phyloP scores from a whole-genome alignment of 2,329 filamentous ascomycete species.

The Macrophomina tecta region DNA sequence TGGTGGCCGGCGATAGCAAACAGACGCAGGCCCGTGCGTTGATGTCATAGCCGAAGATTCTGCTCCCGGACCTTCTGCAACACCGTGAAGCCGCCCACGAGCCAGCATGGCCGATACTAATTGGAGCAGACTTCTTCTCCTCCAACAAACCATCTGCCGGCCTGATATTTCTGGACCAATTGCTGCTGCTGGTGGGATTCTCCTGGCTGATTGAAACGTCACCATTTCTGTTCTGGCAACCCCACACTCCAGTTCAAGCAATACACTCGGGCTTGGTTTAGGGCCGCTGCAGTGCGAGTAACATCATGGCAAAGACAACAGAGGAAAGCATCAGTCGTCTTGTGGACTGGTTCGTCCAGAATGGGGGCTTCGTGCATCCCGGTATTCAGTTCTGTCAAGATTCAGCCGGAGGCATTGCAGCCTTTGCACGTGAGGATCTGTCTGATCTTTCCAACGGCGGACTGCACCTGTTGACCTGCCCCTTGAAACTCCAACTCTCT shows the following conservation, averaged over 20 bases:
- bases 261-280: background rate
- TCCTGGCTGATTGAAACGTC: background rate
- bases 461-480: conserved; percentile 28
- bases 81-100: conserved; percentile 1
- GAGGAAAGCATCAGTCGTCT: conserved; percentile 29
- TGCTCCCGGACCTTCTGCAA: conserved; percentile 7
- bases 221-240: background rate
- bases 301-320: background rate
- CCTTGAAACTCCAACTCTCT: conserved; percentile 21
- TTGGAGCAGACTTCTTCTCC: conserved; percentile 5
- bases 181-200: background rate
- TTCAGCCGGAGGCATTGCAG: conserved; percentile 41
- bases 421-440: conserved; percentile 33
- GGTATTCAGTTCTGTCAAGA: conserved; percentile 39
- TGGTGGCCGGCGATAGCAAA: conserved; percentile 4
- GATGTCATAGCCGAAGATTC: conserved; percentile 17
- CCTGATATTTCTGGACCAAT: background rate
- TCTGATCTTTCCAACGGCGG: conserved; percentile 30
- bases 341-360: conserved; percentile 39
- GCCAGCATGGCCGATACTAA: background rate
- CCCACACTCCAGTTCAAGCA: background rate
- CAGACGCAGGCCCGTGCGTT: conserved; percentile 2
- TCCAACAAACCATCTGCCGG: background rate
- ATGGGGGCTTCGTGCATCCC: conserved; percentile 41
- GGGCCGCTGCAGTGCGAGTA: no score